Base-by-base conservation (phyloP, 257 asterid genomes). In the Solanum peruvianum region DNA sequence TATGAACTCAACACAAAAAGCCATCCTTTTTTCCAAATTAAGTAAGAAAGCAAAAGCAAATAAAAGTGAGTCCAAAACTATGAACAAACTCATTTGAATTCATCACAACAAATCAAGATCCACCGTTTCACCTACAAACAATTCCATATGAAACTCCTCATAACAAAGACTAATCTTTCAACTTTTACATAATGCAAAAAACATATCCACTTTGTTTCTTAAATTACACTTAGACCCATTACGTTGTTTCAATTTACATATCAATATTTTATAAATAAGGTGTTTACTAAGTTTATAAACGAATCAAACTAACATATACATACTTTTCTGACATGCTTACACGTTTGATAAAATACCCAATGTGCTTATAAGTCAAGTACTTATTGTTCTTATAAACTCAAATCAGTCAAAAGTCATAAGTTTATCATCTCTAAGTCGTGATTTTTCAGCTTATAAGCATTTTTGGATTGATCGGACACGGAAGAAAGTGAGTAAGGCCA, bases 121-220 rank as follows among this genome's bases (percentile, higher is more conserved):
- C 47, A 81, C 70, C 70, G 85, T 81, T 49, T 81, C 70, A 81
- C 70, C 42, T 81, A 5, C 69, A 49, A 73, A 81, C 69, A 18
- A 29, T 81, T 20, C n/a, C 6, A 25, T 16, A 21, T 39, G 5
- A 18, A 81, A 29, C 11, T 27, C 16, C 25, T 15, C 27, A 15
- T n/a, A 45, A 80, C 66, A 80, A 80, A 80, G 42, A 10, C 64
- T 9, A 39, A 47, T 80, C 67, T 42, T 80, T 47, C 66, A 27
- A 20, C 11, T 81, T 29, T 81, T 49, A 7, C 67, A 18, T 29
- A 47, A 29, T 29, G 11, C 31, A 49, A 81, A 81, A 37, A 3
- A 49, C 31, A 49, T 69, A 81, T 49, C 45, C 45, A 49, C 16
- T 81, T 81, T 31, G 13, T 49, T 81, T 49, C 2, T 49, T 16